Evolutionary conservation across 331 rosid genomes (phyloP).

Genomic region (Telfairia occidentalis): DNA sequence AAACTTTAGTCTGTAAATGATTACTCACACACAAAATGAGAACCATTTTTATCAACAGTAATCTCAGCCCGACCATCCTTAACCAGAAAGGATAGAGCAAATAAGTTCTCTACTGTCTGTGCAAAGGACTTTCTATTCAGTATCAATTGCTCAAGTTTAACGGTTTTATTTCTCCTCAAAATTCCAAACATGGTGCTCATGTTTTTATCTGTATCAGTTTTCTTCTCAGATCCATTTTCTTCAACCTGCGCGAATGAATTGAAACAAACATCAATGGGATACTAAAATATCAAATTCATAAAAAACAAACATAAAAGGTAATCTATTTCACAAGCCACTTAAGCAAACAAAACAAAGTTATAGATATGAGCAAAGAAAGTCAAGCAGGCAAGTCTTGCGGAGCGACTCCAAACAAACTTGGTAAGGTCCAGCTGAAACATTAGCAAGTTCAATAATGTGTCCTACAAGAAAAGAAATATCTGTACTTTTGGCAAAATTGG

Average conservation of each 20-base stretch:
- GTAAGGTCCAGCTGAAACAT: neutral
- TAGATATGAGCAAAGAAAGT: neutral
- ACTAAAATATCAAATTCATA: neutral
- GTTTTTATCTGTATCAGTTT: slow-evolving; percentile 66
- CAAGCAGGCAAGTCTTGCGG: neutral
- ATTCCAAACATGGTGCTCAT: slow-evolving; percentile 56
- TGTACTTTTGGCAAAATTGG: neutral
- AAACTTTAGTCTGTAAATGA: neutral
- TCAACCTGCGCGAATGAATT: slow-evolving; percentile 36
- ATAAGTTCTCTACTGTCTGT: slow-evolving; percentile 74
- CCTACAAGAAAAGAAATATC: neutral
- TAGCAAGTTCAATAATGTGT: neutral
- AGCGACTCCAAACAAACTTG: neutral
- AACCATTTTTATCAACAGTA: slow-evolving; percentile 33
- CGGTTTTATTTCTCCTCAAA: slow-evolving; percentile 34
- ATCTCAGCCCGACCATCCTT: slow-evolving; percentile 81
- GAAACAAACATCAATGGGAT: neutral
- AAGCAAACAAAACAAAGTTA: neutral
- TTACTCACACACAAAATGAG: slow-evolving; percentile 59
- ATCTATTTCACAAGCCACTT: neutral
- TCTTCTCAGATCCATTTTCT: slow-evolving; percentile 26
- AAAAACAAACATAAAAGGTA: neutral
- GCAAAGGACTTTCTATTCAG: slow-evolving; percentile 58
- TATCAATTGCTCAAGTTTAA: slow-evolving; percentile 42
- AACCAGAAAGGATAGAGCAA: slow-evolving; percentile 65